These are phyloP conservation scores for Pterulicium gracile DNA, from an alignment of 1,284 basidiomycete genomes.

Conservation along the genomic window DNA sequence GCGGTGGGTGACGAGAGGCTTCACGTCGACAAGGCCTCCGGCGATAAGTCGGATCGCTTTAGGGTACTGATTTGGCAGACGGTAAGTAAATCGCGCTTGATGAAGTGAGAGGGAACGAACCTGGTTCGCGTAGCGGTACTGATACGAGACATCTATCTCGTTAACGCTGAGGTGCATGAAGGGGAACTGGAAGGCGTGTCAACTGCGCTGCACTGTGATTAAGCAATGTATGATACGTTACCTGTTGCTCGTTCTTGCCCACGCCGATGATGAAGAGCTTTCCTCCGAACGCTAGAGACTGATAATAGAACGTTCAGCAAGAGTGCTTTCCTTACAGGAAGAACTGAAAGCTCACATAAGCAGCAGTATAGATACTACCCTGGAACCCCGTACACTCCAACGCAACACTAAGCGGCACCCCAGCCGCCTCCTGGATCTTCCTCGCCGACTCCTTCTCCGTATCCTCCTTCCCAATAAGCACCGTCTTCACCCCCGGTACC, in stretches of 20 bases:
- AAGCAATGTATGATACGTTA: slow-evolving; percentile 17
- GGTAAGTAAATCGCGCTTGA: not conserved
- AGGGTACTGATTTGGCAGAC: slow-evolving; percentile 29
- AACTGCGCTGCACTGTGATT: not conserved
- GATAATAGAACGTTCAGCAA: slow-evolving; percentile 3
- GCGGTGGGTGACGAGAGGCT: slow-evolving; percentile 55
- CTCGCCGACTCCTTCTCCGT: slow-evolving; percentile 37
- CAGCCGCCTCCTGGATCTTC: slow-evolving; percentile 37
- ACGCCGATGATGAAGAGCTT: slow-evolving; percentile 60
- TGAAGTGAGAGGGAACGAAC: slow-evolving; percentile 16
- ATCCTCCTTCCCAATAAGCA: slow-evolving; percentile 34
- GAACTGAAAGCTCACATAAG: slow-evolving; percentile 35
- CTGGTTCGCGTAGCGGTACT: slow-evolving; percentile 56
- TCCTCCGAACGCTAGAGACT: slow-evolving; percentile 48
- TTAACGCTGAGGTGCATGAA: slow-evolving; percentile 61
- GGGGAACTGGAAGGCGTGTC: slow-evolving; percentile 42
- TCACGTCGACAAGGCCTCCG: slow-evolving; percentile 43
- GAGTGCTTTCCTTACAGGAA: not conserved
- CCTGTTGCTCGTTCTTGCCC: slow-evolving; percentile 46
- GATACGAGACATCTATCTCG: slow-evolving; percentile 53
- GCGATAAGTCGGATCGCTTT: slow-evolving; percentile 51
- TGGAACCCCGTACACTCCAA: slow-evolving; percentile 76
- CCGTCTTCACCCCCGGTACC: slow-evolving; percentile 56
- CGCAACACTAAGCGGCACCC: slow-evolving; percentile 34
- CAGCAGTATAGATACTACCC: slow-evolving; percentile 56